These are phyloP conservation scores for Arthrocladium fulminans DNA, from an alignment of 2,329 filamentous ascomycete species.

Conservation along the genomic window DNA sequence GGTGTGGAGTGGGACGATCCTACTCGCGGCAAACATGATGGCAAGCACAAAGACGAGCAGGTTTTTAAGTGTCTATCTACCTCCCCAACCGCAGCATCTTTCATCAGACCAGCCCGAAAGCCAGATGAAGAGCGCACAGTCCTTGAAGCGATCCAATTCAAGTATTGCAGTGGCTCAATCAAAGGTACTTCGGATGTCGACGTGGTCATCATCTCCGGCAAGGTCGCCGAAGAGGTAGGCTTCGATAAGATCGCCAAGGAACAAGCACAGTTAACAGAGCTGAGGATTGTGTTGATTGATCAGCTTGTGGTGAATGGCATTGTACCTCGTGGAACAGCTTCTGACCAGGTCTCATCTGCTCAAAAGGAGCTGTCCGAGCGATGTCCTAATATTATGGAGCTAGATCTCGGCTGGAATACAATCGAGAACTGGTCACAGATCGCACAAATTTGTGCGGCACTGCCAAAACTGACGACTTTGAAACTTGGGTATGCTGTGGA, in stretches of 20 bases:
- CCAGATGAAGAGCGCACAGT: slow-evolving; percentile 63
- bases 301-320: slow-evolving; percentile 52
- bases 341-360: slow-evolving; percentile 26
- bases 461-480: slow-evolving; percentile 58
- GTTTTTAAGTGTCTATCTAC: slow-evolving; percentile 62
- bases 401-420: slow-evolving; percentile 79
- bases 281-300: slow-evolving; percentile 76
- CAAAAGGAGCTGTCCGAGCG: slow-evolving; percentile 44
- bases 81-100: slow-evolving; percentile 64
- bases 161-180: slow-evolving; percentile 54
- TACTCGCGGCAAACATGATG: slow-evolving; percentile 79
- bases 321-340: slow-evolving; percentile 10
- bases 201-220: slow-evolving; percentile 64
- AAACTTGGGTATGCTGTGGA: slow-evolving; percentile 56
- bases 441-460: slow-evolving; percentile 58
- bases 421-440: slow-evolving; percentile 61
- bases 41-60: slow-evolving; percentile 64
- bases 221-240: slow-evolving; percentile 85
- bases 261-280: slow-evolving; percentile 65
- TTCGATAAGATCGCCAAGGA: slow-evolving; percentile 85
- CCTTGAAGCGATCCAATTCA: slow-evolving; percentile 67
- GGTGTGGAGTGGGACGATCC: slow-evolving; percentile 96
- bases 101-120: slow-evolving; percentile 68
- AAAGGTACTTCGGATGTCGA: slow-evolving; percentile 23
- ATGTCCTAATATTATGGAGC: slow-evolving; percentile 55